phyloP scores from a whole-genome alignment of 2,329 filamentous ascomycete genomes.

The Scolecobasidium constrictum region DNA sequence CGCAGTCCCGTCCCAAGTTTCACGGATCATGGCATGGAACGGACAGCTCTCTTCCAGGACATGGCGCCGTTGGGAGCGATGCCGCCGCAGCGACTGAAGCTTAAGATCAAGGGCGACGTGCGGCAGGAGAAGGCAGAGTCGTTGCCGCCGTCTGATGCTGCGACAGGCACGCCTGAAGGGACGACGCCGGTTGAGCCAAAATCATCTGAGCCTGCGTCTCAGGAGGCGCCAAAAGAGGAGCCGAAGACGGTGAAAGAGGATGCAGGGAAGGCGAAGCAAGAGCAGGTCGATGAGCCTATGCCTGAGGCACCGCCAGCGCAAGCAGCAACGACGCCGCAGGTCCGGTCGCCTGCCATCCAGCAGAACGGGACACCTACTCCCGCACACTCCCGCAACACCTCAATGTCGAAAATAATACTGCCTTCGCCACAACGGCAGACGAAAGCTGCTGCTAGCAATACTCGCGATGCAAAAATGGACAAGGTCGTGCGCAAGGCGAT shows the following conservation, averaged over 20 bases:
- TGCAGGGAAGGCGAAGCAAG: conserved; percentile 8
- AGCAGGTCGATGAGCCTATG: conserved; percentile 25
- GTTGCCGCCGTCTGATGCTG: conserved; percentile 3
- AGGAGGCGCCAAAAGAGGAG: background rate
- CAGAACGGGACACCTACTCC: conserved; percentile 31
- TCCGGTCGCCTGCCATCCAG: conserved; percentile 21
- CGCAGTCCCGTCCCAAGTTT: conserved; percentile 54
- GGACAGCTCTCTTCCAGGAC: conserved; percentile 66
- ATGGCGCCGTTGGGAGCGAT: conserved; percentile 73
- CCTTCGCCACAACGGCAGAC: background rate
- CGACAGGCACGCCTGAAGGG: conserved; percentile 7
- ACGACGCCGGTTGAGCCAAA: background rate
- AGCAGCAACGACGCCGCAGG: background rate
- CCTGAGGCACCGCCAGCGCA: conserved; percentile 7
- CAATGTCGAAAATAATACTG: background rate
- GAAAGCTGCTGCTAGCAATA: background rate
- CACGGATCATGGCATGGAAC: conserved; percentile 63
- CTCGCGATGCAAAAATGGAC: background rate
- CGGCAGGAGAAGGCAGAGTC: conserved; percentile 5
- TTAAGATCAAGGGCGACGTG: conserved; percentile 42
- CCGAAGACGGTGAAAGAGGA: conserved; percentile 18
- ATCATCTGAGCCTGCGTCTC: background rate
- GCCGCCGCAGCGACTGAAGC: conserved; percentile 44
- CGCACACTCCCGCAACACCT: conserved; percentile 15
- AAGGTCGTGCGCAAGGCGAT: background rate